Base-by-base conservation (phyloP, 768 basidiomycete species). In the Rhodocollybia butyracea region DNA sequence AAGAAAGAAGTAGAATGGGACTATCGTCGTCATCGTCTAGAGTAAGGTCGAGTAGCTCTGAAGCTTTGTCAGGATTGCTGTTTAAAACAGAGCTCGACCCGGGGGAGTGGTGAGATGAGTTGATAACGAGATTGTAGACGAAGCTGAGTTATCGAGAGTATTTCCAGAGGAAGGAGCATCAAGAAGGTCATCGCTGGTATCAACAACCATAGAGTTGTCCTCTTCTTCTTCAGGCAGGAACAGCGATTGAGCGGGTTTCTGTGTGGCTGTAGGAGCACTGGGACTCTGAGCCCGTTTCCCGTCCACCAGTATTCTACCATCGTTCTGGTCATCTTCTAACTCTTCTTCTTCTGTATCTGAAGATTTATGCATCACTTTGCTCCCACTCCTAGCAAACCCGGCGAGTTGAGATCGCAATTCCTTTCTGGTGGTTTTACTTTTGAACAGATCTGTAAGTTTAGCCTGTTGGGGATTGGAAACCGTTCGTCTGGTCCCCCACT, bases 341-440 rank as follows among this genome's bases (percentile, higher is more conserved):
- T 64, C 58, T 24, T 63, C 64, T 10, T 58, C 62, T 8, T 61
- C 63, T 11, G 58, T 63, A 17, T 51, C 55, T n/a, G 43, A 62
- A 40, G 48, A 59, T 45, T 17, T 61, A 17, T 56, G 63, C 26
- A 59, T 57, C 19, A 62, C 24, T 41, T 71, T 75, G 57, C 74
- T 77, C 36, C 82, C 83, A 32, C 64, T 65, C 59, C 82, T 73
- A 11, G 84, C 77, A 69, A 85, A 89, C 11, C 69, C 76, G 41
- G 70, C 75, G 55, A 91, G 77, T 26, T 50, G 48, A 4, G 36
- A 29, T 5, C 56, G 56, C 30, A 57, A 19, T 12, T 57, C 51
- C 40, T 52, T 27, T 27, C 50, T 39, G 7, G 21, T 36, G 2
- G 53, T 54, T 29, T 43, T 46, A 11, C 30, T 30, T 22, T n/a